phyloP scores from a whole-genome alignment of 495 filamentous ascomycete species.

The Rostrohypoxylon terebratum region DNA sequence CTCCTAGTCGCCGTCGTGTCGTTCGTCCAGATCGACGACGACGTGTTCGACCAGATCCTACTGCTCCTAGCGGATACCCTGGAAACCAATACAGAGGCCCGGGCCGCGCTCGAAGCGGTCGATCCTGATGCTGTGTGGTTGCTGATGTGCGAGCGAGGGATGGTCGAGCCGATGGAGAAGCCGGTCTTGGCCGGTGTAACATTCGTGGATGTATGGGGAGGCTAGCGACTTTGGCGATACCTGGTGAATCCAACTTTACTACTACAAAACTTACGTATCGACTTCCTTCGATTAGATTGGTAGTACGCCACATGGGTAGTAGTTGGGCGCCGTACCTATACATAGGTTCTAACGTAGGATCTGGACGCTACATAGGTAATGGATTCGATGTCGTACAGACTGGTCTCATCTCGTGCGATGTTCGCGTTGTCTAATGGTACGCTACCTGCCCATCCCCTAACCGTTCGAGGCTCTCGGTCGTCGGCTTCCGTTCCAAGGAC shows the following conservation, averaged over 20 bases:
- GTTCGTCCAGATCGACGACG: constrained; percentile 69
- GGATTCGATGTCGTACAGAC: background rate
- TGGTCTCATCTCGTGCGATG: background rate
- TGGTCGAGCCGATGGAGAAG: constrained; percentile 46
- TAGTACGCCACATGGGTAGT: background rate
- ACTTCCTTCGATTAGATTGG: background rate
- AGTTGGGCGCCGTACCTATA: background rate
- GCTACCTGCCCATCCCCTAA: background rate
- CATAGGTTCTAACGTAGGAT: background rate
- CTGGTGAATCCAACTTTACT: background rate
- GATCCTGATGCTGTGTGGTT: constrained; percentile 84
- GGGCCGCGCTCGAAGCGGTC: constrained; percentile 64
- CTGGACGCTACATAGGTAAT: background rate
- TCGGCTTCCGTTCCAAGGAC: background rate
- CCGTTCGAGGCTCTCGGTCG: background rate
- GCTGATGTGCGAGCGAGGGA: constrained; percentile 58
- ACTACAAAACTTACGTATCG: background rate
- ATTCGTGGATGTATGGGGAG: constrained; percentile 45
- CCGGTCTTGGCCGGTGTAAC: constrained; percentile 58
- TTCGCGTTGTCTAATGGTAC: constrained; percentile 1
- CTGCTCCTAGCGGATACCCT: constrained; percentile 67
- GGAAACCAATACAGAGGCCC: constrained; percentile 60
- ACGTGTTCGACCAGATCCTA: constrained; percentile 76
- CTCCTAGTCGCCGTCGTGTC: constrained; percentile 66
- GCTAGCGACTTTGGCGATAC: background rate